A percentile compares a stretch with the other conserved stretches of the same genome.
Conservation (phyloP, 495 filamentous ascomycete genomes). For the Thermothielavioides terrestris region DNA sequence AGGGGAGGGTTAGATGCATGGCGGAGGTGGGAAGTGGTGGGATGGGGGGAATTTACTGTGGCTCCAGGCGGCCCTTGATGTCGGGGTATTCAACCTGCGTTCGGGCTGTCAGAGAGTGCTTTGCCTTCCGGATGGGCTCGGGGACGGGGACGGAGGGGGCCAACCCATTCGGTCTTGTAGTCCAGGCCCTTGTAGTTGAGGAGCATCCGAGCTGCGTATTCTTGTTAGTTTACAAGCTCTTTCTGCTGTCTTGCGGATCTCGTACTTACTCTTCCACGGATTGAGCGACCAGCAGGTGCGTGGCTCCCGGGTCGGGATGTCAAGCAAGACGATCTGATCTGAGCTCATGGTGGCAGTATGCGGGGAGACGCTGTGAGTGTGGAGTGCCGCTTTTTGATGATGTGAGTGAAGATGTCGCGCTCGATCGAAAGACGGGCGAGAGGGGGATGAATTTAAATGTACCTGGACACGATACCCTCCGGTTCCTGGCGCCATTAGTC, state of each 20-base stretch:
- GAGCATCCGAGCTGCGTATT: conserved; percentile 40
- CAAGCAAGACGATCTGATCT: conserved; percentile 41
- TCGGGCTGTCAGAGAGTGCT: background rate
- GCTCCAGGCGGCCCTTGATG: conserved; percentile 31
- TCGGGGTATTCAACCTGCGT: conserved; percentile 49
- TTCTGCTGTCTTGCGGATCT: background rate
- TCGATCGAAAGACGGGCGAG: no score
- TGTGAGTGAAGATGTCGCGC: no score
- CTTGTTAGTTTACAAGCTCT: background rate
- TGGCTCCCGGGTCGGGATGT: conserved; percentile 43
- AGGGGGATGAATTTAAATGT: no score
- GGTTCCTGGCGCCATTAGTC: no score
- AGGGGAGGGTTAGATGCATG: background rate
- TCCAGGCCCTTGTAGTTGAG: conserved; percentile 56
- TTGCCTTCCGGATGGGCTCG: background rate
- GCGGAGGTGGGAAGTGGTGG: background rate
- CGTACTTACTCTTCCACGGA: conserved; percentile 50
- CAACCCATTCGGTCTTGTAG: conserved; percentile 56
- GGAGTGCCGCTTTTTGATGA: background rate
- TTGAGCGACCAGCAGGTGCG: conserved; percentile 49
- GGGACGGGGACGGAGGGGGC: background rate
- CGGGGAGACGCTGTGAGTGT: background rate
- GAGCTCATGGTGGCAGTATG: conserved; percentile 1
- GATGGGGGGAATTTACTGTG: conserved; percentile 20
- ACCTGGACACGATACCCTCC: no score